phyloP scores from a whole-genome alignment of 2,329 filamentous ascomycete species.

The Trichoderma sp. region DNA sequence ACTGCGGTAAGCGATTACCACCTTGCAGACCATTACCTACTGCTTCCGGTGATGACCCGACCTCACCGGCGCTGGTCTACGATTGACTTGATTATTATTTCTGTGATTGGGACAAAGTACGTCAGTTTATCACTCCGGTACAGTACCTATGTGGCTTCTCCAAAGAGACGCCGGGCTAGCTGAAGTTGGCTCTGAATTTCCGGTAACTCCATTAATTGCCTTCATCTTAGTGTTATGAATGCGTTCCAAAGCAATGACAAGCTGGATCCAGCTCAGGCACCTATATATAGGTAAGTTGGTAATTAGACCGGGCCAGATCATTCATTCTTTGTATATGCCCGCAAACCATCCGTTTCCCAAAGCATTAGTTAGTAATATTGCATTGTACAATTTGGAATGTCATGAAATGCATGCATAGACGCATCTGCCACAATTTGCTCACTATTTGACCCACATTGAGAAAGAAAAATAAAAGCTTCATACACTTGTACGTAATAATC shows the following conservation, averaged over 20 bases:
- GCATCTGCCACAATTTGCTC: background rate
- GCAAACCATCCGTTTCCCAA: background rate
- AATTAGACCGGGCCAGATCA: too few species aligned
- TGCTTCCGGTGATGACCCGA: background rate
- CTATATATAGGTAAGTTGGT: background rate
- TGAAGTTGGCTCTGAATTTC: slow-evolving; percentile 5
- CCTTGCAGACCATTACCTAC: background rate
- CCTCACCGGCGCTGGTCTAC: background rate
- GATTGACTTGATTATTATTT: background rate
- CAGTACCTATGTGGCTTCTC: background rate
- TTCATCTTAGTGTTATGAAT: background rate
- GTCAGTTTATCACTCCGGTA: background rate
- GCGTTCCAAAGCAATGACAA: background rate
- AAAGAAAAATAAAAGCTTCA: background rate
- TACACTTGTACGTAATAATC: background rate
- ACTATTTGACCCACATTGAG: background rate
- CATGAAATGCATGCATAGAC: background rate
- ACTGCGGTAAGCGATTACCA: background rate
- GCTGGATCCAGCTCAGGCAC: background rate
- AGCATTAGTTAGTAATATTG: background rate
- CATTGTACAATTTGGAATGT: background rate
- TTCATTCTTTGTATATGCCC: background rate
- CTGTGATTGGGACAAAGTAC: background rate
- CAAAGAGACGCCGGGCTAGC: background rate
- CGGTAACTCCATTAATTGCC: background rate